phyloP scores from a whole-genome alignment of 2,329 filamentous ascomycete genomes.

The Dryadomyces quercivorus region DNA sequence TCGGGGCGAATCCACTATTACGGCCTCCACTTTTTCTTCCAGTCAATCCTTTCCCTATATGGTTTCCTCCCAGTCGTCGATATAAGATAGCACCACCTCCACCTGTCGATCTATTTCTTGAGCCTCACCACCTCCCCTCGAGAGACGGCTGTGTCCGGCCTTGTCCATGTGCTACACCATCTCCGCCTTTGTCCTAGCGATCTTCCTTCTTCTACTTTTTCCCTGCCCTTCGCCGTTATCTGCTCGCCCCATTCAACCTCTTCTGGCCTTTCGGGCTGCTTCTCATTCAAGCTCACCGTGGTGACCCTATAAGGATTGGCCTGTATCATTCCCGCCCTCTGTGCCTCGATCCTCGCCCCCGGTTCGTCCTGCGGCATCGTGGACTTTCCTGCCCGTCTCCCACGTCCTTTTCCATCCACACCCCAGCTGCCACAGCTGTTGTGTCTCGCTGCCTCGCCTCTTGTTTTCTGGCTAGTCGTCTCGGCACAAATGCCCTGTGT shows the following conservation, averaged over 20 bases:
- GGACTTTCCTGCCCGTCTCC: background rate
- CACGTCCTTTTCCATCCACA: background rate
- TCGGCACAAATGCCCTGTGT: constrained; percentile 7
- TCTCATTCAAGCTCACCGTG: too few relatives aligned
- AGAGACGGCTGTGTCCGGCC: background rate
- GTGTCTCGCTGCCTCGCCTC: constrained; percentile 5
- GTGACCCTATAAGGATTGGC: too few relatives aligned
- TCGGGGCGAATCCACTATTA: background rate
- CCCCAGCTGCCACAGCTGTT: background rate
- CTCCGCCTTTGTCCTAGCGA: background rate
- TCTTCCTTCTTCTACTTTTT: background rate
- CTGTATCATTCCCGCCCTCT: too few relatives aligned
- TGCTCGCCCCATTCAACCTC: too few relatives aligned
- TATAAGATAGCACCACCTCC: background rate
- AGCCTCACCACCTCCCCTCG: background rate
- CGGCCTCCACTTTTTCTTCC: background rate
- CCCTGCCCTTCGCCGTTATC: background rate
- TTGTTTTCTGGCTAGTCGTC: constrained; percentile 4
- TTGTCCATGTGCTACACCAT: background rate
- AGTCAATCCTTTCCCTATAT: background rate
- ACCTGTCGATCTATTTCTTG: background rate
- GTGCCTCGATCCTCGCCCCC: background rate
- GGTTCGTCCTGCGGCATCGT: background rate
- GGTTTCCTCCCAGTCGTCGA: background rate
- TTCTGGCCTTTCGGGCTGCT: too few relatives aligned